Evolutionary conservation across 2,329 filamentous ascomycete species (phyloP), one percentile per base, ranked within the genome.

Genomic region (Verticillium nubilum): DNA sequence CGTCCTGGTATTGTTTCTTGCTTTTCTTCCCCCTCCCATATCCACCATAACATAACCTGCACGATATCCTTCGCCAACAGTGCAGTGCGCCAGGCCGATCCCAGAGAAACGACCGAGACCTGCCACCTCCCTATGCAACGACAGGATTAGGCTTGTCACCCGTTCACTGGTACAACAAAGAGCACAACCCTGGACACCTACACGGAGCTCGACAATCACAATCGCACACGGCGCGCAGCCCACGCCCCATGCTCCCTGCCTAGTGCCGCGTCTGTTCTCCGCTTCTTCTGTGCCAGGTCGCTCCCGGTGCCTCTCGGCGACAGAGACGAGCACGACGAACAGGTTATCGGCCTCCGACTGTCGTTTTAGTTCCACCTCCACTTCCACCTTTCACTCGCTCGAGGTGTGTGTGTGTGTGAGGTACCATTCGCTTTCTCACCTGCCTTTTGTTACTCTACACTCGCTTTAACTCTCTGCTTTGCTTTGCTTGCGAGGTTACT

Each of bases 401-500:
- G 13, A 33, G 17, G n/a, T 52, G 37, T 13, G 17, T 37, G 23
- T 26, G 54, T 25, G 28, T 56, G 53, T 23, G 10, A 37, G 42
- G 42, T 50, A 10, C 42, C 27, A 37, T 58, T 54, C 54, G 59
- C 50, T 27, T 56, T 42, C 31, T 55, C 28, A 28, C 52, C 47
- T 47, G n/a, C 55, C 52, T 19, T 61, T 26, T 54, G 33, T 35
- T 56, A n/a, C 19, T 53, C 26, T 58, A 9, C 42, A 19, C 42
- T 50, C 29, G 25, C 19, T 52, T 31, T 31, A n/a, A 19, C 13
- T 58, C 26, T 52, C 28, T 47, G 37, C 37, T 23, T 47, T 57
- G 15, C 55, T 55, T 58, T 60, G 17, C 47, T 54, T 52, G 33
- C 57, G 54, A 31, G 29, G 47, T 58, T 59, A 31, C 57, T 35